phyloP scores from a whole-genome alignment of 225 moss, liverwort and hornwort species.

The Physcomitrellopsis africana region DNA sequence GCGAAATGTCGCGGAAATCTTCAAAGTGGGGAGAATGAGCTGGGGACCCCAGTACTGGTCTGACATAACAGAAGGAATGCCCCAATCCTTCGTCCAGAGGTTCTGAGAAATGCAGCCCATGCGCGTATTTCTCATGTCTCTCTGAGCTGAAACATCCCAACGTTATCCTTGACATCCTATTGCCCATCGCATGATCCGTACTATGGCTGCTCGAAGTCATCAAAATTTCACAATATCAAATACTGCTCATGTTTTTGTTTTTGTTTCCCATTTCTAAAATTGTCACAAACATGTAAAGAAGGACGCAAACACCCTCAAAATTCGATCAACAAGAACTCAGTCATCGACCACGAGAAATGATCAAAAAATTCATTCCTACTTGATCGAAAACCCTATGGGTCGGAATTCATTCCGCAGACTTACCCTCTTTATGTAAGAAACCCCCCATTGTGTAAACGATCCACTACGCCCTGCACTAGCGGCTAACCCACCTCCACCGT shows the following conservation, averaged over 20 bases:
- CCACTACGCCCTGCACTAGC: slow-evolving; percentile 33
- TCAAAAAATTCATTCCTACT: slow-evolving; percentile 14
- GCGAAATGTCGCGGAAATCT: slow-evolving; percentile 55
- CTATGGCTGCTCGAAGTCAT: slow-evolving; percentile 38
- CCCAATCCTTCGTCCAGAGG: slow-evolving; percentile 96
- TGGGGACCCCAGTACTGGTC: slow-evolving; percentile 69
- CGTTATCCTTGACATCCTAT: slow-evolving; percentile 76
- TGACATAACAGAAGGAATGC: slow-evolving; percentile 95
- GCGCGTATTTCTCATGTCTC: slow-evolving; percentile 45
- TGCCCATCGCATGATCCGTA: slow-evolving; percentile 87
- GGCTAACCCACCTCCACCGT: background rate
- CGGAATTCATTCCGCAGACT: slow-evolving; percentile 31
- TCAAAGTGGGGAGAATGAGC: slow-evolving; percentile 50
- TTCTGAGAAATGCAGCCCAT: slow-evolving; percentile 85
- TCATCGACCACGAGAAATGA: slow-evolving; percentile 1
- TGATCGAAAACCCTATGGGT: slow-evolving; percentile 36
- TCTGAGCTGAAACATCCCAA: slow-evolving; percentile 79
- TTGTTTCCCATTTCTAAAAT: slow-evolving; percentile 4
- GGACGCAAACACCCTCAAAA: slow-evolving; percentile 10
- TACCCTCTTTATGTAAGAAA: background rate
- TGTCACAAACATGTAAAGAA: slow-evolving; percentile 11
- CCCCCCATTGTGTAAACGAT: slow-evolving; percentile 23
- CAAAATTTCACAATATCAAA: slow-evolving; percentile 29
- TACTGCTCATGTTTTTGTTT: background rate
- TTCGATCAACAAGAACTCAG: slow-evolving; percentile 18